A percentile compares a stretch with the other conserved stretches of the same genome.
These are phyloP conservation scores for Elasticomyces elasticus DNA, from an alignment of 495 filamentous ascomycete genomes.

Conservation along the genomic window DNA sequence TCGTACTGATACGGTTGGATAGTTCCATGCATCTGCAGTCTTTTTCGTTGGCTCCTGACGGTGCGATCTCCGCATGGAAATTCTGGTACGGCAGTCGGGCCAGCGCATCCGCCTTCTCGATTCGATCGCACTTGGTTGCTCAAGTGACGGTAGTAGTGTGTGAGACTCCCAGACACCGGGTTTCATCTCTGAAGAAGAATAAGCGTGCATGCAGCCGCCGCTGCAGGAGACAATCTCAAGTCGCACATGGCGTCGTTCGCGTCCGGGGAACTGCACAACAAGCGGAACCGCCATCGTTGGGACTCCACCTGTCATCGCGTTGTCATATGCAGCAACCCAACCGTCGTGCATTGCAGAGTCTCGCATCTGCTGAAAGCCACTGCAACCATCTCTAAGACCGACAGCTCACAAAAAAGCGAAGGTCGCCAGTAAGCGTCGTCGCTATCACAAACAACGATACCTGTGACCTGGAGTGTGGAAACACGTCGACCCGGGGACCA, in stretches of 20 bases:
- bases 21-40: not conserved
- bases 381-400: too few relatives aligned
- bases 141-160: too few relatives aligned
- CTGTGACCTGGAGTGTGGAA: not conserved
- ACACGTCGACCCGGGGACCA: not conserved
- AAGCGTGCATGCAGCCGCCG: not conserved
- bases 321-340: slow-evolving; percentile 1
- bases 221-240: not conserved
- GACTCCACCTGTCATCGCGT: slow-evolving; percentile 3
- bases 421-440: too few relatives aligned
- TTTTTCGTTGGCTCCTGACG: not conserved
- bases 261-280: not conserved
- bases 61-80: not conserved
- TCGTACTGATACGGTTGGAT: too few relatives aligned
- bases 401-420: too few relatives aligned
- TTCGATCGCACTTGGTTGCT: too few relatives aligned
- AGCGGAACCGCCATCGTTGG: not conserved
- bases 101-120: not conserved
- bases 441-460: too few relatives aligned
- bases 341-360: not conserved
- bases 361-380: slow-evolving; percentile 5
- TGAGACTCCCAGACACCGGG: too few relatives aligned
- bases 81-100: not conserved
- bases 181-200: not conserved
- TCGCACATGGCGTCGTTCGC: not conserved